Base-by-base conservation (phyloP, 1,284 basidiomycete genomes). In the Boletus hoseneyae region DNA sequence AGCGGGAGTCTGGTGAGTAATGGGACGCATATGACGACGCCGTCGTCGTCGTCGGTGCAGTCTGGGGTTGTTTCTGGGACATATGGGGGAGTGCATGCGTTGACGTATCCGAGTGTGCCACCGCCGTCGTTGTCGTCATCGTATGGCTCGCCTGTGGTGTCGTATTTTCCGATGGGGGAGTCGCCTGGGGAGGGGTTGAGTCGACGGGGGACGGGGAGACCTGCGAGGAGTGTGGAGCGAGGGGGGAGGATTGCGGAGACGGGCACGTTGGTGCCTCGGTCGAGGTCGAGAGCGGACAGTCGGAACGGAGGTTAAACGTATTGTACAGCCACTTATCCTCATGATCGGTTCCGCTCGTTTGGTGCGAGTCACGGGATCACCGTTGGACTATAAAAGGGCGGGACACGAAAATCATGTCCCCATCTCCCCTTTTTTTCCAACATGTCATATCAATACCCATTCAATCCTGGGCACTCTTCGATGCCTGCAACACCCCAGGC, bases 71-170 rank as follows among this genome's bases (percentile, higher is more conserved):
- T 67, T 33, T 62, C 45, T 18, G 35, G 44, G 23, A 18, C 16
- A 41, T 16, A 48, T 60, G 6, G 64, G 58, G 6, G 58, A 2
- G 55, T 60, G 23, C 67, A 68, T 23, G 59, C 63, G 39, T 70
- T 86, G 40, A 71, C 82, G 6, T 86, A 87, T 63, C 87, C 73
- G 2, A 83, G 78, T 8, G 83, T 84, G 0, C 82, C 82, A 4
- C 85, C 85, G 18, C 83, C 85, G 6, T 85, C 83, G 2, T 65
- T 86, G 18, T 82, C 80, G 4, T 82, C 80, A 7, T 85, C 82
- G 5, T 78, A 83, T 53, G 84, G 84, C 16, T 84, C 81, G 12
- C 83, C 81, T 8, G 75, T 73, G 27, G 70, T 78, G 21, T 70
- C 77, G 7, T 75, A 73, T 58, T 71, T 78, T 49, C 68, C 73